Evolutionary conservation across 2,329 filamentous ascomycete species (phyloP), one percentile per base, ranked within the genome.

Genomic region (Periconia macrospinosa): DNA sequence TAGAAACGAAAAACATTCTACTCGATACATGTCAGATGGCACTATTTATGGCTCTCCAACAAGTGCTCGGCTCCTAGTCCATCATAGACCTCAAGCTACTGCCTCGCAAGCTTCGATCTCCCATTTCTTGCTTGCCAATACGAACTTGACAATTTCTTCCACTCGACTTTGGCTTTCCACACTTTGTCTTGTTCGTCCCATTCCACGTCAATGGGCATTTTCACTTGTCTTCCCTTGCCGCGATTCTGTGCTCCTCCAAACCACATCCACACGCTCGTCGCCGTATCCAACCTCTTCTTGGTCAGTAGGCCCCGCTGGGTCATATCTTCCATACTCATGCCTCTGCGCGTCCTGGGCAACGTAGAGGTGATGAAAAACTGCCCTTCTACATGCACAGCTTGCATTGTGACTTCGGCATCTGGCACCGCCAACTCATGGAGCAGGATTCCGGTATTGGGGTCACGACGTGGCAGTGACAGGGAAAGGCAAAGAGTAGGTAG

Each of bases 81-180:
- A 3, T 27, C 23, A 27, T 3, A n/a, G n/a, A n/a, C n/a, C n/a
- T n/a, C n/a, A n/a, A 27, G 23, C 23, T 27, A 27, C 23, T 3
- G 23, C 23, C 23, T 27, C 23, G 23, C 23, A 27, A 27, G 23
- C 23, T 8, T 27, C 5, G 23, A 27, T 19, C 23, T 59, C 19
- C 23, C 49, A 47, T 49, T 43, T 66, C 66, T 2, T 52, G 55
- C 10, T 46, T 37, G 33, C 30, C 57, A 67, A 18, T 62, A 62
- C 17, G 48, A 49, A n/a, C 49, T 57, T 2, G 65, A 48, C 18
- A 68, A 40, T 9, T 17, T 49, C 30, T 49, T 62, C 65, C 65
- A 68, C 1, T 62, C 50, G 7, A 63, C 48, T 20, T 55, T 50
- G 63, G 61, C 67, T 15, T 45, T 15, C 66, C 63, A 68, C 3